These are phyloP conservation scores for Flaveria ramosissima DNA, from an alignment of 129 eudicot species.

Conservation along the genomic window DNA sequence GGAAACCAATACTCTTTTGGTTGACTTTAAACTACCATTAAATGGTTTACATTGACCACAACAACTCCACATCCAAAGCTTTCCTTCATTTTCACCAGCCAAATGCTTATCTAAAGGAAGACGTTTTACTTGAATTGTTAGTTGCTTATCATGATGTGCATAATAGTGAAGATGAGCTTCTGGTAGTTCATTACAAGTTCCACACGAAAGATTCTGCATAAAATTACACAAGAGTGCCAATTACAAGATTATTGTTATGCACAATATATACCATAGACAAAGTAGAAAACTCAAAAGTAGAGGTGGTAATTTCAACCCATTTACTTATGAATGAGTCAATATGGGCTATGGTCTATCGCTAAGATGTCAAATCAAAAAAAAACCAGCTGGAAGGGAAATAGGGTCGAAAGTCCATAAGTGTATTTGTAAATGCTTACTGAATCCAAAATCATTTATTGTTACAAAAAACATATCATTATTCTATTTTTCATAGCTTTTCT, in stretches of 20 bases:
- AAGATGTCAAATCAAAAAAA: background rate
- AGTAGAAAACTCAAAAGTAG: background rate
- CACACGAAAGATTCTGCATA: conserved; percentile 65
- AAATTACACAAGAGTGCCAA: conserved; percentile 13
- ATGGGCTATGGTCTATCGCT: background rate
- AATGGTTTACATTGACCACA: conserved; percentile 78
- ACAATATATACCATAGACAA: conserved; percentile 3
- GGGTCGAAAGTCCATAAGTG: background rate
- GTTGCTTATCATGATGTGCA: conserved; percentile 85
- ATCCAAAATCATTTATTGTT: background rate
- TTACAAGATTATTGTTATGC: conserved; percentile 4
- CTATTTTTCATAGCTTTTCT: background rate
- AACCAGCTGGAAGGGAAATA: background rate
- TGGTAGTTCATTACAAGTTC: conserved; percentile 67
- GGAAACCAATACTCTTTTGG: conserved; percentile 89
- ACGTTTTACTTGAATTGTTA: conserved; percentile 66
- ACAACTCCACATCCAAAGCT: conserved; percentile 99
- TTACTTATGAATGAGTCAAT: background rate
- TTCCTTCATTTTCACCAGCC: conserved; percentile 80
- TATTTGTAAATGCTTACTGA: background rate
- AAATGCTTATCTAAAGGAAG: conserved; percentile 49
- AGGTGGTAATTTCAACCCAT: conserved; percentile 10
- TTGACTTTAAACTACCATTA: conserved; percentile 66
- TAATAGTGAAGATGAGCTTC: conserved; percentile 78
- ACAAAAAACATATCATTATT: background rate